These are phyloP conservation scores for Lophium mytilinum DNA, from an alignment of 495 filamentous ascomycete genomes.

Conservation along the genomic window DNA sequence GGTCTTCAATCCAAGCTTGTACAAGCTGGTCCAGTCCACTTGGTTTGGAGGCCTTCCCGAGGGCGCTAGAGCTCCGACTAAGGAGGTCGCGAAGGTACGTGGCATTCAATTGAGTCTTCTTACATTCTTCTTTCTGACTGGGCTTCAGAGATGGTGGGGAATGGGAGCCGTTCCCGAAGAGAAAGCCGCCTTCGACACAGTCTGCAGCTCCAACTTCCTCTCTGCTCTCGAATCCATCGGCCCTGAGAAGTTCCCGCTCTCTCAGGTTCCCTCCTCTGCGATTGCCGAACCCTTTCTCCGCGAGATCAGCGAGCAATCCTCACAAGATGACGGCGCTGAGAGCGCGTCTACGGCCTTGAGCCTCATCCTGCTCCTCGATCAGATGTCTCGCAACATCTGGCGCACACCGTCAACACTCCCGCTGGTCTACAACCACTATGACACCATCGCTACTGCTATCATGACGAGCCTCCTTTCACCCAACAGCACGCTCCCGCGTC, in stretches of 20 bases:
- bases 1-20: constrained; percentile 30
- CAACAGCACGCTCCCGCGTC: constrained; percentile 4
- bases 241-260: constrained; percentile 28
- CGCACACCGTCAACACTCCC: constrained; percentile 29
- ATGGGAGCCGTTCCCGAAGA: constrained; percentile 26
- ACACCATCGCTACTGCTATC: constrained; percentile 33
- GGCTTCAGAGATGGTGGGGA: constrained; percentile 19
- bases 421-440: constrained; percentile 40
- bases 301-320: constrained; percentile 21
- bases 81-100: constrained; percentile 1
- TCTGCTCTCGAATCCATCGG: constrained; percentile 31
- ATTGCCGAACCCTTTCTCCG: constrained; percentile 32
- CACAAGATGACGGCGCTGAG: constrained; percentile 6
- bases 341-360: constrained; percentile 29
- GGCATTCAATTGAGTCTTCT: too few relatives aligned
- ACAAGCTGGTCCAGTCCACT: constrained; percentile 18
- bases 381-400: constrained; percentile 42
- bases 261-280: constrained; percentile 8
- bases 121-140: too few relatives aligned
- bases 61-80: constrained; percentile 5
- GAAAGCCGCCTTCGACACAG: constrained; percentile 26
- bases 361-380: constrained; percentile 41
- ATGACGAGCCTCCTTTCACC: neutral
- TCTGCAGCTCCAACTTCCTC: constrained; percentile 23
- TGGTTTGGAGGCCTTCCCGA: constrained; percentile 24